These are phyloP conservation scores for Amaranthus cruentus DNA, from an alignment of 148 eudicot genomes.

Conservation along the genomic window DNA sequence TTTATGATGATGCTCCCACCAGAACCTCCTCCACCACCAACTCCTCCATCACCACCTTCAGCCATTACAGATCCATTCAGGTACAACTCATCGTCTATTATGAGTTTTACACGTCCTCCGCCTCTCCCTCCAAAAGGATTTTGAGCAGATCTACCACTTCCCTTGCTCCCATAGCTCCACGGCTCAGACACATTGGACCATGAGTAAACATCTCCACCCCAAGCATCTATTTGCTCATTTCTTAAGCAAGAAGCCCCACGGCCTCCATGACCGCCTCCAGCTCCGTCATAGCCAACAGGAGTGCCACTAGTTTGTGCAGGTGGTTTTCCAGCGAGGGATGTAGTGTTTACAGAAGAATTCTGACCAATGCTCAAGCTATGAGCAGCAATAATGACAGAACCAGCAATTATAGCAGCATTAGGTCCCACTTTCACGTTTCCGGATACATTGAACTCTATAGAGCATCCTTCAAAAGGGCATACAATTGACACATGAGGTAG, in stretches of 20 bases:
- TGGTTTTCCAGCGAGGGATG: slow-evolving; percentile 64
- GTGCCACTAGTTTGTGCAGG: slow-evolving; percentile 82
- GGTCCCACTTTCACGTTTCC: slow-evolving; percentile 61
- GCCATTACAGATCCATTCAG: slow-evolving; percentile 69
- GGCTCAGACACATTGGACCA: slow-evolving; percentile 70
- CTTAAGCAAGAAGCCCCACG: slow-evolving; percentile 82
- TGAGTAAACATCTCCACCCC: slow-evolving; percentile 89
- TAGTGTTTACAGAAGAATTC: slow-evolving; percentile 55
- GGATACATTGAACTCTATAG: slow-evolving; percentile 53
- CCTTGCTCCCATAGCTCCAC: slow-evolving; percentile 78
- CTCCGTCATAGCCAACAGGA: slow-evolving; percentile 73
- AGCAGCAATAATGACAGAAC: slow-evolving; percentile 55
- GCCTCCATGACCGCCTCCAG: slow-evolving; percentile 90
- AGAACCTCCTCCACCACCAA: slow-evolving; percentile 72
- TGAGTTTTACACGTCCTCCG: slow-evolving; percentile 65
- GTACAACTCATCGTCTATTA: slow-evolving; percentile 38
- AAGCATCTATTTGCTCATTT: slow-evolving; percentile 34
- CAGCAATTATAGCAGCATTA: slow-evolving; percentile 51
- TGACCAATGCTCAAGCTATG: slow-evolving; percentile 50
- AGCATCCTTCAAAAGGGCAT: slow-evolving; percentile 59
- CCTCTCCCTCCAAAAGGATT: slow-evolving; percentile 64
- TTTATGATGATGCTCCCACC: slow-evolving; percentile 74
- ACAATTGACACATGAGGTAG: slow-evolving; percentile 54
- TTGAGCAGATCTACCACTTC: slow-evolving; percentile 55
- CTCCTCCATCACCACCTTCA: slow-evolving; percentile 83